Percentiles rank a stretch among this genome's conserved stretches.
phyloP scores from a whole-genome alignment of 2,329 filamentous ascomycete genomes.

The Aspergillus brasiliensis region DNA sequence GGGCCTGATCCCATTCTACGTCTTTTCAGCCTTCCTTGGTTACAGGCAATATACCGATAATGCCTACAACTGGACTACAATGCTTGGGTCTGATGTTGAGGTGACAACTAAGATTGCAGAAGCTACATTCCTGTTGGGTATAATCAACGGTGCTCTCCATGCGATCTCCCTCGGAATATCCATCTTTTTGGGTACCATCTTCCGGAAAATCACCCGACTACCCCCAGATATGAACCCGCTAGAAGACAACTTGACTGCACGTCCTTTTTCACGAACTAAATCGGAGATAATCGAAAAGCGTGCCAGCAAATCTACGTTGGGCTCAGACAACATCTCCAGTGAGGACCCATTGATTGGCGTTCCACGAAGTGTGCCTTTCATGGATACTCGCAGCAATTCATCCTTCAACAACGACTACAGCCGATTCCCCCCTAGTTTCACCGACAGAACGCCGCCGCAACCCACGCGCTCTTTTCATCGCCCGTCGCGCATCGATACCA shows the following conservation, averaged over 20 bases:
- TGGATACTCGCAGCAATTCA: conserved; percentile 72
- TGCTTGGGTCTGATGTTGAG: conserved; percentile 58
- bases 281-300: conserved; percentile 65
- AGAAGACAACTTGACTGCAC: conserved; percentile 78
- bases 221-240: conserved; percentile 96
- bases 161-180: conserved; percentile 70
- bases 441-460: conserved; percentile 51
- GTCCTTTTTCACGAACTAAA: conserved; percentile 73
- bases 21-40: conserved; percentile 59
- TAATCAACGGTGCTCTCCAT: conserved; percentile 68
- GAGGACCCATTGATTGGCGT: conserved; percentile 47
- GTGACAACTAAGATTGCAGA: conserved; percentile 63
- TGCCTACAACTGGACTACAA: conserved; percentile 64
- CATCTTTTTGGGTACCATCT: conserved; percentile 73
- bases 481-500: conserved; percentile 34
- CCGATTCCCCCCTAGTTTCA: conserved; percentile 53
- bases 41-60: conserved; percentile 52
- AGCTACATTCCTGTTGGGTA: conserved; percentile 68
- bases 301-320: conserved; percentile 53
- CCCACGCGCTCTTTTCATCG: conserved; percentile 48
- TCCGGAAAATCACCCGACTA: conserved; percentile 77
- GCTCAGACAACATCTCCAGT: conserved; percentile 40
- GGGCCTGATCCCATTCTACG: conserved; percentile 65
- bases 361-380: conserved; percentile 68
- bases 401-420: conserved; percentile 60